phyloP scores from a whole-genome alignment of 208 protist species.

The Crithidia thermophila region DNA sequence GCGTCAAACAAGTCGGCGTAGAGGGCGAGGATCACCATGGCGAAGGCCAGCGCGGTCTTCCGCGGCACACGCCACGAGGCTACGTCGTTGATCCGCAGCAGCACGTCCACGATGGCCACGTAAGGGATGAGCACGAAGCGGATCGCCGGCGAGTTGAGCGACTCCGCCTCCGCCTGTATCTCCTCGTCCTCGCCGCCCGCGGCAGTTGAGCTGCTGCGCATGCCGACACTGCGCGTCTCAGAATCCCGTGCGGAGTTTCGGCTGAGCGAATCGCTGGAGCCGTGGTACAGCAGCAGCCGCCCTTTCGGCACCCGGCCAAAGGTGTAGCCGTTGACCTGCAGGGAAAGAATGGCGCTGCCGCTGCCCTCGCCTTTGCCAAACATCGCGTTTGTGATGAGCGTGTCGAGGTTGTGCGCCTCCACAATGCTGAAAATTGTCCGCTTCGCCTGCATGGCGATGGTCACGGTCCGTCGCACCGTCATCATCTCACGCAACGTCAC shows the following conservation, averaged over 20 bases:
- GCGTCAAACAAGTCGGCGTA: conserved; percentile 54
- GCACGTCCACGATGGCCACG: conserved; percentile 60
- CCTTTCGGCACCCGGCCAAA: conserved; percentile 56
- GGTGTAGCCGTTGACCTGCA: conserved; percentile 69
- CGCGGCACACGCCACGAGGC: conserved; percentile 63
- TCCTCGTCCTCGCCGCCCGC: background rate
- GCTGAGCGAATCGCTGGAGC: background rate
- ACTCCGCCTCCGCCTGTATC: conserved; percentile 10
- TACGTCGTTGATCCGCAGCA: conserved; percentile 57
- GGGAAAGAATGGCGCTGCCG: conserved; percentile 70
- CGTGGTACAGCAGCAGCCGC: conserved; percentile 38
- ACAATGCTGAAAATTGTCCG: conserved; percentile 52
- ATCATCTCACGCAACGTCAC: conserved; percentile 75
- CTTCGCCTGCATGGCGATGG: conserved; percentile 79
- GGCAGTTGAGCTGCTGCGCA: conserved; percentile 3
- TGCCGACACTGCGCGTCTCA: conserved; percentile 2
- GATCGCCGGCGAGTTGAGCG: conserved; percentile 50
- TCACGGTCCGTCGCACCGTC: conserved; percentile 54
- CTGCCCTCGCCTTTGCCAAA: conserved; percentile 69
- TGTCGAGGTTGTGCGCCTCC: conserved; percentile 71
- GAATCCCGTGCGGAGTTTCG: conserved; percentile 10
- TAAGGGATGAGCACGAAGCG: conserved; percentile 83
- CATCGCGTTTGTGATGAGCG: conserved; percentile 67
- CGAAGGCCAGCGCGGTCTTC: conserved; percentile 65
- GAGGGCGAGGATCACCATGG: conserved; percentile 49